Percentiles rank a stretch among this genome's conserved stretches.
phyloP scores from a whole-genome alignment of 1,139 yeast genomes.

The Diutina scorzettiae region DNA sequence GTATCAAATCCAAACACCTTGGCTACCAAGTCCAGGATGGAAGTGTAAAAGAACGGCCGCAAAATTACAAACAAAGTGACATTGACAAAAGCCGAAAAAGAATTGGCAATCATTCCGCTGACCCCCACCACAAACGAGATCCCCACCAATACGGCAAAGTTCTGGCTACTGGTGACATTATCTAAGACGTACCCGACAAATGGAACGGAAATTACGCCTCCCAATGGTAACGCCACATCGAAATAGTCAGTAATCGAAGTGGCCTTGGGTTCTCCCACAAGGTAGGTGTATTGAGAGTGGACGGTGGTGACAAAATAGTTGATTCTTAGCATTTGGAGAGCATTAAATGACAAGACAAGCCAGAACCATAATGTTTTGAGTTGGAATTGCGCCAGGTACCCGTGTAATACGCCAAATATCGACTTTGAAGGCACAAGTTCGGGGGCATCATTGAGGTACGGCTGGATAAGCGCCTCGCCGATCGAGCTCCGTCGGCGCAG shows the following conservation, averaged over 20 bases:
- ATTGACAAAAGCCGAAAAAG: slow-evolving; percentile 47
- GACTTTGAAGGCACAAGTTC: slow-evolving; percentile 22
- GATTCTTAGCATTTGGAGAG: slow-evolving; percentile 80
- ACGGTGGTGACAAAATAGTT: slow-evolving; percentile 88
- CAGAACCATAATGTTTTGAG: slow-evolving; percentile 67
- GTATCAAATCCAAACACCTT: slow-evolving; percentile 89
- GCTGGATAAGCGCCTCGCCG: slow-evolving; percentile 36
- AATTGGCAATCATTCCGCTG: slow-evolving; percentile 46
- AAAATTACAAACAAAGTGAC: slow-evolving; percentile 65
- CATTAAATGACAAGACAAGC: slow-evolving; percentile 65
- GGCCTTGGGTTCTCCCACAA: slow-evolving; percentile 44
- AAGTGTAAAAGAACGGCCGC: slow-evolving; percentile 87
- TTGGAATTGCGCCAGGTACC: slow-evolving; percentile 47
- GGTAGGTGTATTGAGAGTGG: slow-evolving; percentile 61
- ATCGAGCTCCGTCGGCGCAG: slow-evolving; percentile 28
- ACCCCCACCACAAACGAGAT: slow-evolving; percentile 55
- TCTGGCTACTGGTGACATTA: slow-evolving; percentile 51
- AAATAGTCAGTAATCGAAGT: slow-evolving; percentile 56
- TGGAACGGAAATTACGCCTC: slow-evolving; percentile 79
- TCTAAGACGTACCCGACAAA: slow-evolving; percentile 77
- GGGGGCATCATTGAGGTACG: slow-evolving; percentile 31
- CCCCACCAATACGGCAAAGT: slow-evolving; percentile 38
- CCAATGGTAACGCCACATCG: slow-evolving; percentile 76
- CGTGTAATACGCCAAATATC: slow-evolving; percentile 78
- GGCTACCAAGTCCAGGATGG: slow-evolving; percentile 82